Evolutionary conservation across 2,329 filamentous ascomycete species (phyloP).

Genomic region (Ophiostoma triangulosporum): DNA sequence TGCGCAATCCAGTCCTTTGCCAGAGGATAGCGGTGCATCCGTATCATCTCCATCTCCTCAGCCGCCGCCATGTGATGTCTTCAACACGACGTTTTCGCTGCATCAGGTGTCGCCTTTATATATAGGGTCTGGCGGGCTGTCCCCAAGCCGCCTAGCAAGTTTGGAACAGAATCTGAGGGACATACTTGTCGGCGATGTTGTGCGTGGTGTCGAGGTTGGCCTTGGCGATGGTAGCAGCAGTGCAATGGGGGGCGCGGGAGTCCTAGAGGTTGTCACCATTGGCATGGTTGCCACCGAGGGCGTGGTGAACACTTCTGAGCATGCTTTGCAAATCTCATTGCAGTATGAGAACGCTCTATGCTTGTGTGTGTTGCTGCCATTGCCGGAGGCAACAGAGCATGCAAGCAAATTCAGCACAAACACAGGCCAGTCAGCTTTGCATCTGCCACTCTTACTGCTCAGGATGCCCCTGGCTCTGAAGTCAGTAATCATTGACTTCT

Average conservation of each 20-base stretch:
- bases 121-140: constrained; percentile 28
- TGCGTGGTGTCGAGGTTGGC: constrained; percentile 45
- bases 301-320: constrained; percentile 15
- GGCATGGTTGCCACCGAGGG: constrained; percentile 28
- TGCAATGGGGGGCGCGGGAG: constrained; percentile 26
- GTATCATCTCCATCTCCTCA: not conserved
- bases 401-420: not conserved
- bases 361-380: constrained; percentile 36
- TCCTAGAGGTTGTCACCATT: constrained; percentile 33
- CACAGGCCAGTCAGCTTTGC: constrained; percentile 24
- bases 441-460: constrained; percentile 38
- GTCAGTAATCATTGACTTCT: constrained; percentile 34
- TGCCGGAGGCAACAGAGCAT: constrained; percentile 9
- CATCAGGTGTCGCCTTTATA: constrained; percentile 42
- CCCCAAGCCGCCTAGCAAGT: constrained; percentile 24
- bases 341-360: constrained; percentile 40
- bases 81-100: constrained; percentile 45
- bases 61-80: constrained; percentile 22
- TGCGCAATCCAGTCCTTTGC: not conserved
- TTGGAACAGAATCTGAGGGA: constrained; percentile 39
- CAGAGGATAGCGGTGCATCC: not conserved
- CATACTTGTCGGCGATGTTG: constrained; percentile 41
- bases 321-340: constrained; percentile 32
- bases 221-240: constrained; percentile 25
- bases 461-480: constrained; percentile 43